Evolutionary conservation across 2,329 filamentous ascomycete species (phyloP).

Genomic region (Aspergillus sp.): DNA sequence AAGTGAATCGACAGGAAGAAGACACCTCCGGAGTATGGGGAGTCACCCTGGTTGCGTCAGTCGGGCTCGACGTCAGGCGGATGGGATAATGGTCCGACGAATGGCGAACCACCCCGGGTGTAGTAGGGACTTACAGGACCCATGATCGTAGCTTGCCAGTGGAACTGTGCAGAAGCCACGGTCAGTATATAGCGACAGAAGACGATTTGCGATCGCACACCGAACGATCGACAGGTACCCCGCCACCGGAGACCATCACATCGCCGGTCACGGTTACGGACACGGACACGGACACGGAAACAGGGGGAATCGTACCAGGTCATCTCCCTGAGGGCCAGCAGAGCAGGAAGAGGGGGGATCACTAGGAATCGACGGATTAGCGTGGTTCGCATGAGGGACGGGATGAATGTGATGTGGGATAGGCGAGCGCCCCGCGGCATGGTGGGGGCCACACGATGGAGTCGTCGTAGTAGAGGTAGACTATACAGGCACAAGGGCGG

Average conservation of each 20-base stretch:
- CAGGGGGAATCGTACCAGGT: slow-evolving; percentile 73
- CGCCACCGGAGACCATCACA: slow-evolving; percentile 21
- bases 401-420: background rate
- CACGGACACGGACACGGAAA: slow-evolving; percentile 5
- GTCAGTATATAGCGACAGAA: slow-evolving; percentile 22
- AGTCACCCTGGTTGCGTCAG: slow-evolving; percentile 70
- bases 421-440: slow-evolving; percentile 21
- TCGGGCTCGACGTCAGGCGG: background rate
- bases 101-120: background rate
- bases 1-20: slow-evolving; percentile 99
- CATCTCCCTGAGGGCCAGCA: slow-evolving; percentile 93
- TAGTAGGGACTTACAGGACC: slow-evolving; percentile 71
- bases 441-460: slow-evolving; percentile 15
- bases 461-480: slow-evolving; percentile 2
- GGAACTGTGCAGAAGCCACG: slow-evolving; percentile 65
- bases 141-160: slow-evolving; percentile 99
- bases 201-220: background rate
- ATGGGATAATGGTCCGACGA: background rate
- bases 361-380: slow-evolving; percentile 51
- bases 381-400: background rate
- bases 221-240: slow-evolving; percentile 13
- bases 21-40: slow-evolving; percentile 95
- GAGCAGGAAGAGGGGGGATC: slow-evolving; percentile 99
- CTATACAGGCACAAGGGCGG: background rate
- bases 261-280: background rate